Percentiles rank a stretch among this genome's conserved stretches.
Conservation (phyloP, 2,329 filamentous ascomycete genomes). For the Esteya vermicola region DNA sequence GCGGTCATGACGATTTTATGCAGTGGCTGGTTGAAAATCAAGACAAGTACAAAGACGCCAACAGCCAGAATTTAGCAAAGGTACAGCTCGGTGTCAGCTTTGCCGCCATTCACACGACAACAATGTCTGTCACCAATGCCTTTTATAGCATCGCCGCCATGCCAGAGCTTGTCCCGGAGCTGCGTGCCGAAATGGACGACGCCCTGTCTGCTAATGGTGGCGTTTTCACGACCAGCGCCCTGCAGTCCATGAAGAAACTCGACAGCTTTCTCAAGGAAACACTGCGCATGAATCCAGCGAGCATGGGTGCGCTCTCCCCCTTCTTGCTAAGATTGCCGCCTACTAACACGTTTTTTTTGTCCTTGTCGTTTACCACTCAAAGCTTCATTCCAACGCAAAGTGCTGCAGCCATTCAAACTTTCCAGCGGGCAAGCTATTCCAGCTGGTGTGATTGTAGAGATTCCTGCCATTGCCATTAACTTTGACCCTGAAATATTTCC, state of each 20-base stretch:
- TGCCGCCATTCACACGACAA: constrained; percentile 38
- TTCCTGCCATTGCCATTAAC: constrained; percentile 21
- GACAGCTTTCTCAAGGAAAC: constrained; percentile 20
- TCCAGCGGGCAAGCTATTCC: constrained; percentile 38
- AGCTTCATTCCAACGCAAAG: constrained; percentile 30
- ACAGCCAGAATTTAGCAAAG: constrained; percentile 22
- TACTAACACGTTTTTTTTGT: too few species aligned
- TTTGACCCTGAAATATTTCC: constrained; percentile 22
- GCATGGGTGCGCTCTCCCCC: not conserved
- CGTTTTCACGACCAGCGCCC: constrained; percentile 13
- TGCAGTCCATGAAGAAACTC: constrained; percentile 19
- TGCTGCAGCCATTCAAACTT: constrained; percentile 31
- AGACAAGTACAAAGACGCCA: constrained; percentile 17
- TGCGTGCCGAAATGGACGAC: constrained; percentile 32
- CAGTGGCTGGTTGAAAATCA: constrained; percentile 30
- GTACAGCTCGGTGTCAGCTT: constrained; percentile 29
- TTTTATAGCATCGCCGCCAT: constrained; percentile 32
- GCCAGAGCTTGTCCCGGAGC: constrained; percentile 33
- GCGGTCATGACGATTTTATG: constrained; percentile 28
- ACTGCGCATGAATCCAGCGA: constrained; percentile 13
- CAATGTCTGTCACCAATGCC: constrained; percentile 28
- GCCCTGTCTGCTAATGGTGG: constrained; percentile 20
- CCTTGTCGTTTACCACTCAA: too few species aligned
- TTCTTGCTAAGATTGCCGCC: not conserved
- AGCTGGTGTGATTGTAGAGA: constrained; percentile 26